Evolutionary conservation across 208 protist genomes (phyloP).

Genomic region (Leishmania braziliensis): DNA sequence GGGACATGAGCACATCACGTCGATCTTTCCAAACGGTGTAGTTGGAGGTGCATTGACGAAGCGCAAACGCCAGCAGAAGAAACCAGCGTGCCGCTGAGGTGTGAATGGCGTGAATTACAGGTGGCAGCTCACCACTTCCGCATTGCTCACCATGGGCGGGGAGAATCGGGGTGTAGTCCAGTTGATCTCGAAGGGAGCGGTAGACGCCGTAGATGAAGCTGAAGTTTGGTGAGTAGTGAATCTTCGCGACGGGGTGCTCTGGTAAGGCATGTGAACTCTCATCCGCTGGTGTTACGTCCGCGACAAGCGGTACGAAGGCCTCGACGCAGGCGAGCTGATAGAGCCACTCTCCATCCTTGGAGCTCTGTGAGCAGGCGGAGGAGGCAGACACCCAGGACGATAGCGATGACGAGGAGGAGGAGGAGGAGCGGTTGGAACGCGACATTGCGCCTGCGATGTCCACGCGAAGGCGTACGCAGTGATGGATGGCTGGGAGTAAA

Average conservation of each 20-base stretch:
- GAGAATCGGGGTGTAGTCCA: conserved; percentile 8
- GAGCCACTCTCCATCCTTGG: conserved; percentile 26
- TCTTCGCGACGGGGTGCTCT: conserved; percentile 44
- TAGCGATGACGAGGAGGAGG: neutral
- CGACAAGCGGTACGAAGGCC: conserved; percentile 34
- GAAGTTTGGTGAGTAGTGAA: conserved; percentile 55
- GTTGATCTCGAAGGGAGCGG: conserved; percentile 36
- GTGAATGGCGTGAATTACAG: conserved; percentile 19
- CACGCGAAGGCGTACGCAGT: neutral
- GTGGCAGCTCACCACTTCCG: neutral
- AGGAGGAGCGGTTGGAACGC: neutral
- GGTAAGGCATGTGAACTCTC: conserved; percentile 28
- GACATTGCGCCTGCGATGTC: neutral
- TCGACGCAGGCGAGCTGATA: conserved; percentile 45
- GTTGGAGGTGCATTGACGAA: conserved; percentile 54
- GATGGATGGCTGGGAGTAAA: neutral
- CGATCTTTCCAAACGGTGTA: conserved; percentile 84
- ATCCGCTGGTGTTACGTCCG: conserved; percentile 34
- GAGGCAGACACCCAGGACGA: neutral
- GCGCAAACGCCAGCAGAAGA: conserved; percentile 62
- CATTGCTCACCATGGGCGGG: neutral
- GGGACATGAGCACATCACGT: conserved; percentile 54
- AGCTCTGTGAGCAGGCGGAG: neutral
- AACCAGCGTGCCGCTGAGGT: conserved; percentile 59
- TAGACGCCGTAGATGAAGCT: conserved; percentile 62